Evolutionary conservation across 179 eudicot genomes (phyloP).

Genomic region (Vitellaria paradoxa): DNA sequence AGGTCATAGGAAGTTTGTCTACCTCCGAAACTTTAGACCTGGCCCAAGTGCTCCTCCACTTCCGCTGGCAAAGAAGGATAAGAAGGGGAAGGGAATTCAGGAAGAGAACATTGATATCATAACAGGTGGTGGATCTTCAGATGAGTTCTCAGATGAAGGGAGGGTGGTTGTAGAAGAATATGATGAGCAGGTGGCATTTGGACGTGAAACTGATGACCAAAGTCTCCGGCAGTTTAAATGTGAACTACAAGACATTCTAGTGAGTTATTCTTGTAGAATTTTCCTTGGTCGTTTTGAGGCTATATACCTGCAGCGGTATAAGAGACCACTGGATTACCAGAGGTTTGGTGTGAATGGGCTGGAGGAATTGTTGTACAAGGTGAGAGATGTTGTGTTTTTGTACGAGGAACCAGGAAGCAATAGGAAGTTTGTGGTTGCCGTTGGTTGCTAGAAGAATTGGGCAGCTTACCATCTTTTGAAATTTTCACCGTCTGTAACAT

Average conservation of each 20-base stretch:
- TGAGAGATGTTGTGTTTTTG: conserved; percentile 72
- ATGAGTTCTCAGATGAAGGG: conserved; percentile 80
- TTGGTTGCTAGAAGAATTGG: conserved; percentile 31
- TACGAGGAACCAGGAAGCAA: conserved; percentile 59
- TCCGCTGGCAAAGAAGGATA: conserved; percentile 43
- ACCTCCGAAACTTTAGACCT: conserved; percentile 42
- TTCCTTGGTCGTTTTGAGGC: conserved; percentile 63
- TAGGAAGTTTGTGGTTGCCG: conserved; percentile 66
- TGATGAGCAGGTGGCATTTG: conserved; percentile 20
- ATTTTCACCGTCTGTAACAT: neutral
- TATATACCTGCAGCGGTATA: conserved; percentile 78
- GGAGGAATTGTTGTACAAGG: conserved; percentile 67
- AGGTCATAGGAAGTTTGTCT: conserved; percentile 59
- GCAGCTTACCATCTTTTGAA: neutral
- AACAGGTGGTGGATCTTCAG: conserved; percentile 55
- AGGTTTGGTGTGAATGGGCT: conserved; percentile 62
- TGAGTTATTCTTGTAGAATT: conserved; percentile 71
- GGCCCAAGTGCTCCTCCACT: conserved; percentile 36
- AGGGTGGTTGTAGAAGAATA: conserved; percentile 48
- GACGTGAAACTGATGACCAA: conserved; percentile 26
- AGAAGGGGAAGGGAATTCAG: conserved; percentile 52
- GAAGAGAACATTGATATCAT: conserved; percentile 42
- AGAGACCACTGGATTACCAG: conserved; percentile 54
- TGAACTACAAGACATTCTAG: conserved; percentile 89
- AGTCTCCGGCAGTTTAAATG: conserved; percentile 50